Evolutionary conservation across 1,284 basidiomycete genomes (phyloP).

Genomic region (Xerocomus amazonicus): DNA sequence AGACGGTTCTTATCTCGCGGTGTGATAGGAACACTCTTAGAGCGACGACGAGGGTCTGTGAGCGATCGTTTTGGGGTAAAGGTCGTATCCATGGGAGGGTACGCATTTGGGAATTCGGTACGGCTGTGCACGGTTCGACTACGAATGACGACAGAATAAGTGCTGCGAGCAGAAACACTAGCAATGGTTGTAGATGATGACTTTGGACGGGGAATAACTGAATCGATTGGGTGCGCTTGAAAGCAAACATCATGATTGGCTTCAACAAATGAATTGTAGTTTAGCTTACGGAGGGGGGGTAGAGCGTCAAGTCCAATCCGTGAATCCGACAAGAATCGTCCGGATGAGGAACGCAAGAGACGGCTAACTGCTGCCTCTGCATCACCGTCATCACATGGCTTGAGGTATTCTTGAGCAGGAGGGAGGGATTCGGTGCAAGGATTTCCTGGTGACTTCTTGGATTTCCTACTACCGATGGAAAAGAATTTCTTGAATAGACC

Average conservation of each 20-base stretch:
- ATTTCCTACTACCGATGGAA: slow-evolving; percentile 63
- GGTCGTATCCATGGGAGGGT: slow-evolving; percentile 37
- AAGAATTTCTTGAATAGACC: slow-evolving; percentile 68
- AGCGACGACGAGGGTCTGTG: slow-evolving; percentile 30
- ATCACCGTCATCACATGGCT: slow-evolving; percentile 35
- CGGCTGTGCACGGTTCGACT: slow-evolving; percentile 56
- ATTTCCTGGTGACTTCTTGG: slow-evolving; percentile 36
- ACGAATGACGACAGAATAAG: slow-evolving; percentile 67
- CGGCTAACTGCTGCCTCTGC: slow-evolving; percentile 60
- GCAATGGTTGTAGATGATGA: slow-evolving; percentile 47
- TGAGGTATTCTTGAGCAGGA: slow-evolving; percentile 14
- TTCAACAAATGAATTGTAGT: not conserved
- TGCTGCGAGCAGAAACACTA: slow-evolving; percentile 52
- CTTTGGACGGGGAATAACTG: slow-evolving; percentile 45
- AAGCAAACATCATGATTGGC: not conserved
- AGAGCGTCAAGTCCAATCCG: slow-evolving; percentile 54
- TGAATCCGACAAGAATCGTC: slow-evolving; percentile 53
- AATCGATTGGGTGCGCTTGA: slow-evolving; percentile 65
- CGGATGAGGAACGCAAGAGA: slow-evolving; percentile 67
- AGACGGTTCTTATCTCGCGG: slow-evolving; percentile 53
- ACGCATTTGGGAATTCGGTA: slow-evolving; percentile 63
- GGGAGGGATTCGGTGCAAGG: slow-evolving; percentile 7
- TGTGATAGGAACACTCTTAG: slow-evolving; percentile 34
- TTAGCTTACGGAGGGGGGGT: slow-evolving; percentile 63
- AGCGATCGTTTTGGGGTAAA: slow-evolving; percentile 25